Evolutionary conservation across 257 asterid species (phyloP).

Genomic region (Thymus quinquecostatus): DNA sequence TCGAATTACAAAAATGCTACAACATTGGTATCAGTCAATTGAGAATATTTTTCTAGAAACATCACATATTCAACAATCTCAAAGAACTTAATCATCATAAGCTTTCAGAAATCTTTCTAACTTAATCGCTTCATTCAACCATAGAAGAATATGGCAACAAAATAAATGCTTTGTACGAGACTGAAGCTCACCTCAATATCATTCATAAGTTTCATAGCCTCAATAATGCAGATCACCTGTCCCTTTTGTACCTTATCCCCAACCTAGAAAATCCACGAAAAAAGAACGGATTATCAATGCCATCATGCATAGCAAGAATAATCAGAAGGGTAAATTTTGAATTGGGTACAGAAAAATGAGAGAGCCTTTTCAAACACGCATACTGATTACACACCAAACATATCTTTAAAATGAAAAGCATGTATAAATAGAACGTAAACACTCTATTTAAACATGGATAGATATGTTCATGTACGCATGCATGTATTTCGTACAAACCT

Average conservation of each 20-base stretch:
- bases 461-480: not conserved
- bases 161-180: not conserved
- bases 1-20: not conserved
- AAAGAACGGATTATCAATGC: not conserved
- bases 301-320: not conserved
- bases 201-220: slow-evolving; percentile 84
- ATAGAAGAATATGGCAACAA: not conserved
- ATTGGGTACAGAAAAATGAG: not conserved
- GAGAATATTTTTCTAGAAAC: not conserved
- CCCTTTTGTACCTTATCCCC: slow-evolving; percentile 79
- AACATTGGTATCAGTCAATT: not conserved
- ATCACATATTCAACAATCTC: not conserved
- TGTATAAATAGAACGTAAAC: not conserved
- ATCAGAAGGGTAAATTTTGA: slow-evolving; percentile 9
- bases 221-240: slow-evolving; percentile 68
- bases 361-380: not conserved
- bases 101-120: not conserved
- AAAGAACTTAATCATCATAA: not conserved
- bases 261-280: slow-evolving; percentile 40
- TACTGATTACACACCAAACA: not conserved
- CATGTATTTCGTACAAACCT: slow-evolving; percentile 41
- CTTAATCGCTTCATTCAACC: slow-evolving; percentile 25
- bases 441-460: not conserved
- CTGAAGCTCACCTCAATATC: slow-evolving; percentile 63
- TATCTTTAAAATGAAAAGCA: not conserved